Percentiles rank a stretch among this genome's conserved stretches.
Conservation (phyloP, 805 yeast genomes). For the Candida vartiovaarae region DNA sequence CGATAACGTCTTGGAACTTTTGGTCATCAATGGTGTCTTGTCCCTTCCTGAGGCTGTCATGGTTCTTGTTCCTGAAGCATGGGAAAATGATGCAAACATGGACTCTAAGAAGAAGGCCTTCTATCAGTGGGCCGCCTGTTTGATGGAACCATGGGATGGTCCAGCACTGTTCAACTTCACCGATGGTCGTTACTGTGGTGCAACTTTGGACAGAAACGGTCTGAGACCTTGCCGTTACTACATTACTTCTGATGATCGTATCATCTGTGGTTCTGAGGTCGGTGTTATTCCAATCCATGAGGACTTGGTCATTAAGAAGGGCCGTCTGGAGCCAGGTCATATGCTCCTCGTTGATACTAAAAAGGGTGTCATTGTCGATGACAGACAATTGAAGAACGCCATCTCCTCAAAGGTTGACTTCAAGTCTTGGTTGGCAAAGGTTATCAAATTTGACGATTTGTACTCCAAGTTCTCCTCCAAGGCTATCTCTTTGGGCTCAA, state of each 20-base stretch:
- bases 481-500: slow-evolving; percentile 11
- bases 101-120: slow-evolving; percentile 91
- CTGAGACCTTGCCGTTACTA: slow-evolving; percentile 97
- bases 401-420: slow-evolving; percentile 84
- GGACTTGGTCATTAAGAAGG: slow-evolving; percentile 77
- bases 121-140: slow-evolving; percentile 98
- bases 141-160: slow-evolving; percentile 99
- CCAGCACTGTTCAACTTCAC: slow-evolving; percentile 96
- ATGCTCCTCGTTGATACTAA: slow-evolving; percentile 93
- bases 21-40: slow-evolving; percentile 85
- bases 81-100: slow-evolving; percentile 85
- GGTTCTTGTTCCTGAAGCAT: slow-evolving; percentile 96
- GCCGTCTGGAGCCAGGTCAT: slow-evolving; percentile 93
- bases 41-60: slow-evolving; percentile 95
- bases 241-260: slow-evolving; percentile 87
- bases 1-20: slow-evolving; percentile 88
- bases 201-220: slow-evolving; percentile 95
- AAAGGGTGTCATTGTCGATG: slow-evolving; percentile 90
- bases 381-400: slow-evolving; percentile 72
- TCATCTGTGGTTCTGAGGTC: slow-evolving; percentile 97
- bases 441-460: slow-evolving; percentile 78
- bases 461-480: slow-evolving; percentile 41
- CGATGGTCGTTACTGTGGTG: slow-evolving; percentile 97
- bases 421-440: slow-evolving; percentile 87
- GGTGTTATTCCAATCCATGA: slow-evolving; percentile 92